Evolutionary conservation across 1,284 basidiomycete species (phyloP).

Genomic region (Gomphus sp.): DNA sequence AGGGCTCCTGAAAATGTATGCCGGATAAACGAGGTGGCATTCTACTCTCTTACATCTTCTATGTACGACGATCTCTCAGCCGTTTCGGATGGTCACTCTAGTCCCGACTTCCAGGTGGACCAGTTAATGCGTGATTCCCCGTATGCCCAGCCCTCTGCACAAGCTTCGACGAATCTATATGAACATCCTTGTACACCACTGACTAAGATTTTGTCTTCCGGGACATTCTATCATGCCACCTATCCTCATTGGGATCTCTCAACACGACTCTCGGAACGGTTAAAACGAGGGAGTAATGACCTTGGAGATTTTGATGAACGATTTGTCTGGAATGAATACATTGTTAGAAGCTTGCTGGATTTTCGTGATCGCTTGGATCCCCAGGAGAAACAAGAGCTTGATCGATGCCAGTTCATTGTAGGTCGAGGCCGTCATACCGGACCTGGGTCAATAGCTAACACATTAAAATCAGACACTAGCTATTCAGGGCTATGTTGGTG

Average conservation of each 20-base stretch:
- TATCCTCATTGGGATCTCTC: constrained; percentile 85
- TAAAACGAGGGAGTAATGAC: constrained; percentile 48
- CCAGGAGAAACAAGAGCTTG: constrained; percentile 60
- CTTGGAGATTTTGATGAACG: constrained; percentile 65
- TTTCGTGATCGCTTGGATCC: constrained; percentile 69
- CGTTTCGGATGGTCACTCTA: constrained; percentile 35
- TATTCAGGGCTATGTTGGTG: constrained; percentile 88
- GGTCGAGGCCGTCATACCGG: constrained; percentile 23
- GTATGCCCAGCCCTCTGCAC: constrained; percentile 31
- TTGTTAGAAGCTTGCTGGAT: constrained; percentile 71
- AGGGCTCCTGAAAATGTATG: constrained; percentile 52
- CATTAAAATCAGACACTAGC: constrained; percentile 55
- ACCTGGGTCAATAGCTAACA: constrained; percentile 20
- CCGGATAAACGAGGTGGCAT: constrained; percentile 69
- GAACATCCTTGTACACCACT: constrained; percentile 90
- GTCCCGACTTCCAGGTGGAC: constrained; percentile 30
- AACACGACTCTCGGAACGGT: constrained; percentile 61
- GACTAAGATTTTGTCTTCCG: constrained; percentile 85
- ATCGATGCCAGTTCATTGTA: constrained; percentile 76
- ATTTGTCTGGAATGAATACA: constrained; percentile 85
- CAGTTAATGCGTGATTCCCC: constrained; percentile 40
- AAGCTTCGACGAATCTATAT: constrained; percentile 36
- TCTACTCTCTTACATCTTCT: constrained; percentile 63
- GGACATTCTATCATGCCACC: constrained; percentile 89
- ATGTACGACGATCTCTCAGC: constrained; percentile 60